phyloP scores from a whole-genome alignment of 1,284 basidiomycete genomes.

The Malassezia restricta region DNA sequence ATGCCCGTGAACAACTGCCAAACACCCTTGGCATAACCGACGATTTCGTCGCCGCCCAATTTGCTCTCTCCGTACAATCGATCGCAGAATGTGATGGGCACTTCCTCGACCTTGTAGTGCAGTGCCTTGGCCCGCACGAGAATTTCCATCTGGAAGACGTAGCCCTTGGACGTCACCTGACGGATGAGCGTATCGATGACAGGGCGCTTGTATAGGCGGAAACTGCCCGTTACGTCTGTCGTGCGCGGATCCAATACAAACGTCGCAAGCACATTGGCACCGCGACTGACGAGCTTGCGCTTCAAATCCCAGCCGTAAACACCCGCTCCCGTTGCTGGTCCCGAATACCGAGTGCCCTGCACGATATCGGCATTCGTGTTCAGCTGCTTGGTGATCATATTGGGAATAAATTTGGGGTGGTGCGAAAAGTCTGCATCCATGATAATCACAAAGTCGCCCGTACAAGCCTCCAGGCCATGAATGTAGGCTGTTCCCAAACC shows the following conservation, averaged over 20 bases:
- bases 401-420: constrained; percentile 50
- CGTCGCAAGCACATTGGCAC: constrained; percentile 26
- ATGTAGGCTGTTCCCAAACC: constrained; percentile 85
- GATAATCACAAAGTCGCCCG: constrained; percentile 86
- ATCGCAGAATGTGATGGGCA: constrained; percentile 87
- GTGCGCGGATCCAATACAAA: constrained; percentile 28
- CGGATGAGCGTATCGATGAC: constrained; percentile 71
- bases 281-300: constrained; percentile 30
- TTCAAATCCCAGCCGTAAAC: constrained; percentile 34
- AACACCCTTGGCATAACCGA: constrained; percentile 76
- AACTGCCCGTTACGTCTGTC: constrained; percentile 32
- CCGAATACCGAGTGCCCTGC: constrained; percentile 30
- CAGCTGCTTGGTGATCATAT: constrained; percentile 25
- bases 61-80: constrained; percentile 84
- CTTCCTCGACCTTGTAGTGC: constrained; percentile 72
- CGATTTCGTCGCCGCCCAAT: constrained; percentile 72
- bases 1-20: constrained; percentile 56
- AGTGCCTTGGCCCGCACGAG: constrained; percentile 72
- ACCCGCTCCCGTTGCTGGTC: constrained; percentile 27
- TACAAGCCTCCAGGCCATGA: constrained; percentile 72
- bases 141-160: constrained; percentile 96
- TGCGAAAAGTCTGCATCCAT: constrained; percentile 95
- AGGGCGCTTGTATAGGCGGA: constrained; percentile 60
- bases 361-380: constrained; percentile 25
- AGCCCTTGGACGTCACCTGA: constrained; percentile 69